Evolutionary conservation across 2,329 filamentous ascomycete species (phyloP), one percentile per base, ranked within the genome.

Genomic region (Alternaria triticimaculans): DNA sequence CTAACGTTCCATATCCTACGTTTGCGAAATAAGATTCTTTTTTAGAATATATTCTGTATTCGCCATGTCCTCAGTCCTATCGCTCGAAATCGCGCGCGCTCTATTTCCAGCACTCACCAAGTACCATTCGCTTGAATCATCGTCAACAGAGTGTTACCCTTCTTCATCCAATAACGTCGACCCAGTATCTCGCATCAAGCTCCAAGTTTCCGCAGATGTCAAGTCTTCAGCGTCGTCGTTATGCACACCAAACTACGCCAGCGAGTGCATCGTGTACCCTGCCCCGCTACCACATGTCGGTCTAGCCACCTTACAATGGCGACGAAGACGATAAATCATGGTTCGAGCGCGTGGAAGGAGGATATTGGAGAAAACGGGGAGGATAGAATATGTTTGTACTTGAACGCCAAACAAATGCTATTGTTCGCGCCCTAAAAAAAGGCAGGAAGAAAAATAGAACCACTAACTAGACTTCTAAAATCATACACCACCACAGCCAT

Each of bases 231-330:
- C 8, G 2, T 9, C 25, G 3, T 26, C 8, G 3, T 1, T 26
- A 26, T 26, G 8, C 25, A 26, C 8, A 26, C 25, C 25, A 26
- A 26, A 9, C 25, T 2, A 26, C 25, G 25, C 25, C 26, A 28
- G 26, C 9, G 26, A 28, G 26, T 28, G 26, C 26, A 28, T 28
- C 4, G 26, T 9, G 26, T 28, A 28, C 10, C 10, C 41, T 20
- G n/a, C 58, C 28, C 21, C 45, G 21, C 15, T 64, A 4, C 58
- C 62, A 1, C 58, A 51, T 28, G 18, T 62, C 1, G 54, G 54
- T 14, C 51, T 58, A 14, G 43, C 37, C 5, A 12, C 5, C 12
- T 28, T 8, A 4, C 30, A 37, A 6, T 10, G 28, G 12, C 49
- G 20, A 41, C 12, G 20, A 41, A 53, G 37, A 41, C 20, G 20